Evolutionary conservation across 768 basidiomycete species (phyloP).

Genomic region (Rhizopogon vesiculosus): DNA sequence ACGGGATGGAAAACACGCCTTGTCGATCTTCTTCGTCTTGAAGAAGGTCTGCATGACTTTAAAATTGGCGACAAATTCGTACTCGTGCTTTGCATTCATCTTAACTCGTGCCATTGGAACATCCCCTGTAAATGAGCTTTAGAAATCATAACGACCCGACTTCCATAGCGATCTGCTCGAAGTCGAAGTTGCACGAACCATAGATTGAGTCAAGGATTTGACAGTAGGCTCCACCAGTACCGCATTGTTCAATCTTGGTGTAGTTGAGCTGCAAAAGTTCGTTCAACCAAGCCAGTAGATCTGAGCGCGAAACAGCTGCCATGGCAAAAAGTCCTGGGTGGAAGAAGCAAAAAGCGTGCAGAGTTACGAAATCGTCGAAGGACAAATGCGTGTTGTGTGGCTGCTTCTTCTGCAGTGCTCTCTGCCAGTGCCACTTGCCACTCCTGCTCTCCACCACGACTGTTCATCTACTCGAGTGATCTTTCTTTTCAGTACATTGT

Average conservation of each 20-base stretch:
- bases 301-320: constrained; percentile 72
- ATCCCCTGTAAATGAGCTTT: constrained; percentile 53
- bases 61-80: constrained; percentile 93
- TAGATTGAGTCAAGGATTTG: constrained; percentile 95
- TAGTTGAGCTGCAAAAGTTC: constrained; percentile 88
- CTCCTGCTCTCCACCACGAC: not conserved
- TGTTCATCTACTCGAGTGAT: not conserved
- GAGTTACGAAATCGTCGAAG: constrained; percentile 8
- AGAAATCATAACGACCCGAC: constrained; percentile 8
- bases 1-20: constrained; percentile 43
- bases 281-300: constrained; percentile 91
- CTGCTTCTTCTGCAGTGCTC: not conserved
- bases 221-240: constrained; percentile 88
- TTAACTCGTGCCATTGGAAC: constrained; percentile 90
- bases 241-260: constrained; percentile 91
- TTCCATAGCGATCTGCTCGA: constrained; percentile 13
- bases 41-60: constrained; percentile 93
- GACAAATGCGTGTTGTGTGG: constrained; percentile 2
- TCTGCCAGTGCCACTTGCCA: not conserved
- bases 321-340: constrained; percentile 23
- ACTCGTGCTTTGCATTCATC: constrained; percentile 94
- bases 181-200: constrained; percentile 43
- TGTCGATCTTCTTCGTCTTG: constrained; percentile 91
- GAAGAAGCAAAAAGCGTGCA: constrained; percentile 3
- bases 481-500: not conserved